These are phyloP conservation scores for Cyberlindnera mycetangii DNA, from an alignment of 805 yeast genomes.

Conservation along the genomic window DNA sequence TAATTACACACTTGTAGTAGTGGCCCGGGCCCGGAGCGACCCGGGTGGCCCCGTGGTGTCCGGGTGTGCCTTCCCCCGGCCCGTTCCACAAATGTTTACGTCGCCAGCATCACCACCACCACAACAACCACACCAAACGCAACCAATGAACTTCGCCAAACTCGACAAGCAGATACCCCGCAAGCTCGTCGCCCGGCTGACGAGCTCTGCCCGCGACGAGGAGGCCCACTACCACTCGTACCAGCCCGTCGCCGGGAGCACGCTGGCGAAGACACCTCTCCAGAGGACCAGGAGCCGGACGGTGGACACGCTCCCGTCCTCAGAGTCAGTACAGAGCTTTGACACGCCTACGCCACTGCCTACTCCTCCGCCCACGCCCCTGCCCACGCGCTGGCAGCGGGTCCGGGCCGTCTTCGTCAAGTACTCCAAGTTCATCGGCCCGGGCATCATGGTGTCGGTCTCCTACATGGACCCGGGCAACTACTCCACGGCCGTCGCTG, in stretches of 20 bases:
- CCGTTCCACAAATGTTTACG: too few relatives aligned
- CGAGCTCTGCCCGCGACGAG: slow-evolving; percentile 3
- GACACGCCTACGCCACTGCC: background rate
- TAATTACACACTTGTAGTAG: background rate
- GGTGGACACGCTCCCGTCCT: too few relatives aligned
- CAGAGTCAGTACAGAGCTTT: too few relatives aligned
- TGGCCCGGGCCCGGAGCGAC: background rate
- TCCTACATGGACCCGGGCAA: slow-evolving; percentile 99
- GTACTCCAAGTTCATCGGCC: slow-evolving; percentile 76
- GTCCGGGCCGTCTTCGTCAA: slow-evolving; percentile 34
- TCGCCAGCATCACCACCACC: too few relatives aligned
- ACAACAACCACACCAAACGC: too few relatives aligned
- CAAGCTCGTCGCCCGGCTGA: slow-evolving; percentile 7
- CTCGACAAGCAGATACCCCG: slow-evolving; percentile 16
- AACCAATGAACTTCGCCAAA: slow-evolving; percentile 24
- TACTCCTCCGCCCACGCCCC: background rate
- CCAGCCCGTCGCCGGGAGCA: slow-evolving; percentile 6
- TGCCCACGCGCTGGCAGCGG: slow-evolving; percentile 11
- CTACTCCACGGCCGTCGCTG: slow-evolving; percentile 91
- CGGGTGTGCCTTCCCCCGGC: background rate
- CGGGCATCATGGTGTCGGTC: slow-evolving; percentile 92
- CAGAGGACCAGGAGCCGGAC: slow-evolving; percentile 1
- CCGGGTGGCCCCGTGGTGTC: slow-evolving; percentile 1
- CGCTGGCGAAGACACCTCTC: background rate
- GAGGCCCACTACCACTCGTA: slow-evolving; percentile 11